Evolutionary conservation across 306 rosid species (phyloP).

Genomic region (Acacia melanoxylon): DNA sequence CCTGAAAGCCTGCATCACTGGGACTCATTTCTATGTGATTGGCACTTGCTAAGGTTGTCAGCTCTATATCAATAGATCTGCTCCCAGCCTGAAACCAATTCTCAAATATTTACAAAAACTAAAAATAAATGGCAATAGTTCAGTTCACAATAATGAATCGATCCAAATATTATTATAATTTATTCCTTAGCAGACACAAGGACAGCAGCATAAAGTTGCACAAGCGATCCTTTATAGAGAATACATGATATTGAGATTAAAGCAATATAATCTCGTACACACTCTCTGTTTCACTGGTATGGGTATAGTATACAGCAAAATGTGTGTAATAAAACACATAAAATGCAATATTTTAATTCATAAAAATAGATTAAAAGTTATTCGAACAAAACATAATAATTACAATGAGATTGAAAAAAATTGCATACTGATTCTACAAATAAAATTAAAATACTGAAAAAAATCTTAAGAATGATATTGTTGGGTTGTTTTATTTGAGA

Average conservation of each 20-base stretch:
- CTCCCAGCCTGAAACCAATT: conserved; percentile 80
- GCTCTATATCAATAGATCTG: conserved; percentile 85
- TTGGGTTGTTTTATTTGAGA: not conserved
- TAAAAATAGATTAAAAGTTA: not conserved
- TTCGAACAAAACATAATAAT: not conserved
- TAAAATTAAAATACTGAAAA: not conserved
- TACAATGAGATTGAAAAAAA: not conserved
- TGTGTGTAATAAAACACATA: not conserved
- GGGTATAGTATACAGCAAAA: not conserved
- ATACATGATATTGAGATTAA: not conserved
- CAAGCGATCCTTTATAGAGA: not conserved
- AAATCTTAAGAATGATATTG: not conserved
- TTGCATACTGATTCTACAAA: not conserved
- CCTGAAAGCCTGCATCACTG: conserved; percentile 96
- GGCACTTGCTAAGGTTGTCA: conserved; percentile 84
- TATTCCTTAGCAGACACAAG: not conserved
- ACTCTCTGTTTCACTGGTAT: not conserved
- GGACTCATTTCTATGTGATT: conserved; percentile 89
- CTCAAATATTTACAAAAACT: conserved; percentile 9
- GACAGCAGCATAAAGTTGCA: not conserved
- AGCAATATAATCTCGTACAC: not conserved
- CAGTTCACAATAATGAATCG: not conserved
- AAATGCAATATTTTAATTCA: not conserved
- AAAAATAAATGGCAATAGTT: not conserved
- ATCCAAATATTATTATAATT: not conserved